Conservation (phyloP, 1,284 basidiomycete species). For the Ustilago trichophora region DNA sequence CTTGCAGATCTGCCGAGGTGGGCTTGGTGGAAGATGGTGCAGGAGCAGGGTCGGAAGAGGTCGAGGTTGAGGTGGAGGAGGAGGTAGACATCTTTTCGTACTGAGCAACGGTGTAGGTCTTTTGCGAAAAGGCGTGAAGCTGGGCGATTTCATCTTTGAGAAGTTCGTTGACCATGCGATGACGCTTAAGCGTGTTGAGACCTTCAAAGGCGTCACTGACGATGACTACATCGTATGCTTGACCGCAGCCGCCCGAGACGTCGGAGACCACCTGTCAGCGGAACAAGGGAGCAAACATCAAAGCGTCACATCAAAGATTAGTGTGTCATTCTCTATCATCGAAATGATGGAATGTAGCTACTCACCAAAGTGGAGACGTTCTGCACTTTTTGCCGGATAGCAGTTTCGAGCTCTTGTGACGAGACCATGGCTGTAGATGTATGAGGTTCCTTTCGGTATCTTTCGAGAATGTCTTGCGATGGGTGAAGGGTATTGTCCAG, state of each 20-base stretch:
- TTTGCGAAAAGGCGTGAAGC: constrained; percentile 68
- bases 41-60: constrained; percentile 3
- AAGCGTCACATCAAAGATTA: too few species aligned
- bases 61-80: not conserved
- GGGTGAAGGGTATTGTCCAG: not conserved
- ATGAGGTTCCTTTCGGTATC: not conserved
- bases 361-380: constrained; percentile 55
- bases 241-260: constrained; percentile 65
- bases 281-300: not conserved
- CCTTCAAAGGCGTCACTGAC: constrained; percentile 62
- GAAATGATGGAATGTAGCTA: not conserved
- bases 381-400: constrained; percentile 61
- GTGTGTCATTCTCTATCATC: too few species aligned
- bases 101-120: constrained; percentile 61
- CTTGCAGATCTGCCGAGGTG: constrained; percentile 18
- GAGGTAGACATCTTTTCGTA: constrained; percentile 35
- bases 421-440: constrained; percentile 48
- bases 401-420: constrained; percentile 61
- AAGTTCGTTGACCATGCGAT: constrained; percentile 67
- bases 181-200: constrained; percentile 62
- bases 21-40: constrained; percentile 17
- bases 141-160: constrained; percentile 68
- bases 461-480: not conserved
- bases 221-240: constrained; percentile 66
- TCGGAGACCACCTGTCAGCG: constrained; percentile 57